phyloP scores from a whole-genome alignment of 306 rosid genomes.

The Mimosa pudica region DNA sequence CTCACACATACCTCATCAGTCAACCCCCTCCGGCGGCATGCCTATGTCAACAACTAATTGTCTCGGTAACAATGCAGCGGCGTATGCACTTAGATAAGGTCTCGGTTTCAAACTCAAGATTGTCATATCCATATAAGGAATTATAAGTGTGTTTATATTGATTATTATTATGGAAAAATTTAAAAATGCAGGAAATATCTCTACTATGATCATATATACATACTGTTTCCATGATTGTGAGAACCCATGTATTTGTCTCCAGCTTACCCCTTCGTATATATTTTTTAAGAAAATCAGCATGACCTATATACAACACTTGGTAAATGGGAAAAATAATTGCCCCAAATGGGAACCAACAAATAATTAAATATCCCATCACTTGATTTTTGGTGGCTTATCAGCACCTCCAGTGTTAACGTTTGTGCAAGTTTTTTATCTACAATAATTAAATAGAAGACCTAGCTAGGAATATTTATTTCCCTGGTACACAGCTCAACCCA shows the following conservation, averaged over 20 bases:
- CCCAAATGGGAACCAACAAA: background rate
- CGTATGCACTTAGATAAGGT: background rate
- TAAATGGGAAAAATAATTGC: background rate
- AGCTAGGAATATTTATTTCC: background rate
- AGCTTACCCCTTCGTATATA: background rate
- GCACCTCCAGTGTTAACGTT: background rate
- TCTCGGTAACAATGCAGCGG: background rate
- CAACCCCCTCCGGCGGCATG: background rate
- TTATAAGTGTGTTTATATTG: background rate
- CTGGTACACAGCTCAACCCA: background rate
- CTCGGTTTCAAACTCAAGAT: background rate
- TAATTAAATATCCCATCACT: background rate
- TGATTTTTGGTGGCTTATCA: background rate
- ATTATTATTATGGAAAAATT: no score
- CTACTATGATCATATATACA: no score
- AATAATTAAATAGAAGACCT: background rate
- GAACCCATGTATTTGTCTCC: background rate
- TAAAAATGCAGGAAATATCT: no score
- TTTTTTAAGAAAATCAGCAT: no score
- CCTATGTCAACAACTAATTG: background rate
- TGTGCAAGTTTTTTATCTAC: background rate
- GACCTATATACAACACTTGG: background rate
- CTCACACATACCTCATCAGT: background rate
- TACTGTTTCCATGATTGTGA: background rate
- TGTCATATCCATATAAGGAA: background rate